Conservation (phyloP, 2,329 filamentous ascomycete genomes). For the Karstenula rhodostoma region DNA sequence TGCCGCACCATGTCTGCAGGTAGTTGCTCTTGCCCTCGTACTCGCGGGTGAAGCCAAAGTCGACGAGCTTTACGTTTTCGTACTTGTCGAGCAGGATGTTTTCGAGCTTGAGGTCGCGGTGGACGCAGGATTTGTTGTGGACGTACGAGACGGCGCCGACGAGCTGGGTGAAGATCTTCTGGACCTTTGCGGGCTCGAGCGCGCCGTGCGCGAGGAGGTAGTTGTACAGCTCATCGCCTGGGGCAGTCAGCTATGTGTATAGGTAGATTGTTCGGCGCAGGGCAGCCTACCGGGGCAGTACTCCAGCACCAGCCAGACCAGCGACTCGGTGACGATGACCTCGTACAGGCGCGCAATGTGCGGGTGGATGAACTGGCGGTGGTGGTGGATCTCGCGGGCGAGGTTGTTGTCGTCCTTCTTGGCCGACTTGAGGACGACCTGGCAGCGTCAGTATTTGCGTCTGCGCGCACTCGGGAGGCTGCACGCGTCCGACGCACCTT, state of each 20-base stretch:
- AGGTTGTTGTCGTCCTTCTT: slow-evolving; percentile 96
- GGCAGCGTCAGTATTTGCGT: slow-evolving; percentile 31
- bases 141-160: slow-evolving; percentile 96
- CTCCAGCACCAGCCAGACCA: slow-evolving; percentile 97
- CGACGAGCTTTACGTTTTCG: slow-evolving; percentile 96
- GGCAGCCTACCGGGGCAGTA: slow-evolving; percentile 80
- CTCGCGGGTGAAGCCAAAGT: slow-evolving; percentile 97
- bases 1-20: slow-evolving; percentile 96
- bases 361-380: slow-evolving; percentile 95
- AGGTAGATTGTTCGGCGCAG: not conserved
- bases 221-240: slow-evolving; percentile 96
- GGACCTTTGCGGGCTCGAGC: slow-evolving; percentile 83
- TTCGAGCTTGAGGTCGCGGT: slow-evolving; percentile 95
- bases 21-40: slow-evolving; percentile 96
- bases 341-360: slow-evolving; percentile 97
- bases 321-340: slow-evolving; percentile 92
- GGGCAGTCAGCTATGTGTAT: slow-evolving; percentile 15
- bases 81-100: slow-evolving; percentile 96
- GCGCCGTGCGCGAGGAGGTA: slow-evolving; percentile 89
- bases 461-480: not conserved
- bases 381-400: slow-evolving; percentile 96
- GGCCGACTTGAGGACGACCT: slow-evolving; percentile 98
- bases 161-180: slow-evolving; percentile 94
- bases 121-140: slow-evolving; percentile 92
- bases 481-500: slow-evolving; percentile 67